These are phyloP conservation scores for Amanita inopinata DNA, from an alignment of 768 basidiomycete species.

Conservation along the genomic window DNA sequence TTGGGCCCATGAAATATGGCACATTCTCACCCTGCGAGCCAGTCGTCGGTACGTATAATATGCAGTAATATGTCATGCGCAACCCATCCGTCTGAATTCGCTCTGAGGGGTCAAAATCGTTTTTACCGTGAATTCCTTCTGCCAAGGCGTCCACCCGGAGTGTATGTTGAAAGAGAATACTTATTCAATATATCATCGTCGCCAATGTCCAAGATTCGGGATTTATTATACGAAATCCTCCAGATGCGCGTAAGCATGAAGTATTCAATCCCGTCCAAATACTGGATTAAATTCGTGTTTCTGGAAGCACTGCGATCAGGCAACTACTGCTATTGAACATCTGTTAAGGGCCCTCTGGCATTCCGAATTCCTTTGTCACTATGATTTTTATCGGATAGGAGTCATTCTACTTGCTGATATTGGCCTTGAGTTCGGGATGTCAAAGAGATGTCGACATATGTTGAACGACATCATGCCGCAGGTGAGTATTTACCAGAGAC, in stretches of 20 bases:
- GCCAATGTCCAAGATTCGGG: constrained; percentile 31
- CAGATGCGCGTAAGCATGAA: constrained; percentile 32
- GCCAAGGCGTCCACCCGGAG: constrained; percentile 46
- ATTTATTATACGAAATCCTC: constrained; percentile 35
- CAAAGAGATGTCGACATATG: constrained; percentile 50
- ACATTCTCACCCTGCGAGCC: constrained; percentile 57
- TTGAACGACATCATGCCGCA: constrained; percentile 80
- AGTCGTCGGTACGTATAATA: constrained; percentile 47
- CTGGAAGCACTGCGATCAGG: constrained; percentile 53
- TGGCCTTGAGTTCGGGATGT: constrained; percentile 69
- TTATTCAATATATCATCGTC: constrained; percentile 32
- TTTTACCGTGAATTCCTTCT: constrained; percentile 58
- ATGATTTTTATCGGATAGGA: constrained; percentile 56
- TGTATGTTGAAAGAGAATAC: constrained; percentile 49
- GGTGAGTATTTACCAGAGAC: too few species aligned
- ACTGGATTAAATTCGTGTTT: constrained; percentile 6
- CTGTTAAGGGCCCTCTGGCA: constrained; percentile 70
- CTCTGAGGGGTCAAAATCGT: constrained; percentile 49
- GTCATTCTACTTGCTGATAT: constrained; percentile 71
- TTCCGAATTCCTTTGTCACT: constrained; percentile 67
- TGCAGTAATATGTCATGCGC: neutral
- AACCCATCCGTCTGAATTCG: too few species aligned
- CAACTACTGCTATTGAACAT: constrained; percentile 49
- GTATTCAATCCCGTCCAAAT: constrained; percentile 1
- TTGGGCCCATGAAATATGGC: constrained; percentile 76